Evolutionary conservation across 768 basidiomycete genomes (phyloP).

Genomic region (Russula ochroleuca): DNA sequence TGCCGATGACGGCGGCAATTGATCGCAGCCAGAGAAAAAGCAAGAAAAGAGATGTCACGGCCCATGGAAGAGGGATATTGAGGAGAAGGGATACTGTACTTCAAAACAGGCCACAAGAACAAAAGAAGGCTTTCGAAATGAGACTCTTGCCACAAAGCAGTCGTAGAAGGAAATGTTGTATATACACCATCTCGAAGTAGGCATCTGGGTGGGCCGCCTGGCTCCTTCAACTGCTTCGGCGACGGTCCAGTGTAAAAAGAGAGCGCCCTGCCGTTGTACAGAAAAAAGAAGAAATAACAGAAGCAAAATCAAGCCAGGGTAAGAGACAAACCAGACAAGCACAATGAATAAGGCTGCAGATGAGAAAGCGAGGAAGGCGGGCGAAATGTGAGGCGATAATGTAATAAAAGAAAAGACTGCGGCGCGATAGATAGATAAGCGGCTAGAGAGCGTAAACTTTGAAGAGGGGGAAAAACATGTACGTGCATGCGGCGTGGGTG

Average conservation of each 20-base stretch:
- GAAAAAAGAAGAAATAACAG: constrained; percentile 14
- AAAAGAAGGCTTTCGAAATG: not conserved
- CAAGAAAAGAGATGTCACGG: not conserved
- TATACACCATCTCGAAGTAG: constrained; percentile 3
- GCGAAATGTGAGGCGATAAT: constrained; percentile 11
- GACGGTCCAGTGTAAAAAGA: not conserved
- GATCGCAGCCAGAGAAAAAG: not conserved
- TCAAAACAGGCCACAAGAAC: not conserved
- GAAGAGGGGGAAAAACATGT: not conserved
- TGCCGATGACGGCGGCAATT: constrained; percentile 25
- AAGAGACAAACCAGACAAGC: constrained; percentile 7
- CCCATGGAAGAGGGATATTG: not conserved
- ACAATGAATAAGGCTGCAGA: not conserved
- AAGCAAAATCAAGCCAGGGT: constrained; percentile 1
- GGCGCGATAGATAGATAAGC: constrained; percentile 17
- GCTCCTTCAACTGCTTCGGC: constrained; percentile 3
- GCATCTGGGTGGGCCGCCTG: not conserved
- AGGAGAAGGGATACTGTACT: not conserved
- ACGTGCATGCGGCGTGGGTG: constrained; percentile 14
- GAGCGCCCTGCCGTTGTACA: constrained; percentile 11
- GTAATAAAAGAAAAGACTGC: constrained; percentile 11
- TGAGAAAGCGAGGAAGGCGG: not conserved
- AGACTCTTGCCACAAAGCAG: constrained; percentile 1
- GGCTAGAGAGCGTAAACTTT: constrained; percentile 3
- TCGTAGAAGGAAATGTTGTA: constrained; percentile 1